A percentile compares a stretch with the other conserved stretches of the same genome.
Conservation (phyloP, 257 asterid genomes). For the Thymus mandschuricus region DNA sequence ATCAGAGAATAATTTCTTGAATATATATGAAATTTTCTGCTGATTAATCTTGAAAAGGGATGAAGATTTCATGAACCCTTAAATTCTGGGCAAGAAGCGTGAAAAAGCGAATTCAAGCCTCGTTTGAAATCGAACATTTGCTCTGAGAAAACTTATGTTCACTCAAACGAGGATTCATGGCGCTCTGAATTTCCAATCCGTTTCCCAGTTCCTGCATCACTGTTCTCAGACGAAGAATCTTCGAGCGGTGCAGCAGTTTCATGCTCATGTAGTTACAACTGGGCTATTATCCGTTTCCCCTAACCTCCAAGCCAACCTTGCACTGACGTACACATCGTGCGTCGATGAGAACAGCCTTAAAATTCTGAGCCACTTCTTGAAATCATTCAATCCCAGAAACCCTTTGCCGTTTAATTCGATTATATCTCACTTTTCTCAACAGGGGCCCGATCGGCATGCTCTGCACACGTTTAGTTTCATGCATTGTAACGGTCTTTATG, state of each 20-base stretch:
- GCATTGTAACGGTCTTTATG: constrained; percentile 54
- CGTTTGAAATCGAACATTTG: background rate
- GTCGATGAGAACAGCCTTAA: constrained; percentile 9
- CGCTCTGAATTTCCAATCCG: constrained; percentile 40
- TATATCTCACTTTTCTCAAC: constrained; percentile 68
- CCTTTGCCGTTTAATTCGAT: constrained; percentile 69
- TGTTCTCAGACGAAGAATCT: constrained; percentile 57
- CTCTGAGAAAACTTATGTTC: constrained; percentile 2
- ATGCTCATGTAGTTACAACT: constrained; percentile 53
- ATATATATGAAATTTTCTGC: too few relatives aligned
- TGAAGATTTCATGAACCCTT: background rate
- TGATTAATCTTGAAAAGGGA: background rate
- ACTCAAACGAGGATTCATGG: constrained; percentile 31
- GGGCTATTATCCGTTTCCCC: constrained; percentile 60
- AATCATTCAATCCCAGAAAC: constrained; percentile 55
- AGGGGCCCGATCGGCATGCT: constrained; percentile 53
- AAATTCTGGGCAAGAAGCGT: background rate
- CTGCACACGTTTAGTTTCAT: constrained; percentile 63
- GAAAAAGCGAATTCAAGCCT: background rate
- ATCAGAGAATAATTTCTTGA: too few relatives aligned
- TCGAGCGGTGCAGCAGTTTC: constrained; percentile 44
- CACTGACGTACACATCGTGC: constrained; percentile 47
- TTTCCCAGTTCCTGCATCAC: constrained; percentile 49
- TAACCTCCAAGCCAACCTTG: constrained; percentile 60
- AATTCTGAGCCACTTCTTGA: constrained; percentile 49